Conservation (phyloP, 1,284 basidiomycete genomes). For the Microbotryum lychnidis-dioicae region DNA sequence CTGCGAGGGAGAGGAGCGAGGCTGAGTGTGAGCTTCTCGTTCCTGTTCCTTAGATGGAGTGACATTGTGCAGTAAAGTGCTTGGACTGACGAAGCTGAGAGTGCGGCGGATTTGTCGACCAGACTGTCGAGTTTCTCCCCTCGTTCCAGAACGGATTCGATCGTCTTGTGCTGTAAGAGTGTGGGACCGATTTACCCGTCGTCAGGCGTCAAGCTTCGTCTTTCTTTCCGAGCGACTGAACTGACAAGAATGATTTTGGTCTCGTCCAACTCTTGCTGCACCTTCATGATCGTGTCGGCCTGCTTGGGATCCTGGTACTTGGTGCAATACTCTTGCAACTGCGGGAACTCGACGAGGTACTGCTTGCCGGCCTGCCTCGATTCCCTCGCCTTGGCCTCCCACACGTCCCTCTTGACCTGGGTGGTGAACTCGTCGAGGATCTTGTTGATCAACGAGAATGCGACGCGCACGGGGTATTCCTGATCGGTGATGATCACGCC, state of each 20-base stretch:
- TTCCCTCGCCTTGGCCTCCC: conserved; percentile 51
- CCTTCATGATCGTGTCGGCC: conserved; percentile 97
- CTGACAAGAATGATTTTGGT: conserved; percentile 93
- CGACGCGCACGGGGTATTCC: conserved; percentile 93
- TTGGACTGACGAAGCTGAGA: conserved; percentile 51
- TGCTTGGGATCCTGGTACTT: conserved; percentile 98
- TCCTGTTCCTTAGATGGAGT: too few relatives aligned
- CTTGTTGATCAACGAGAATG: conserved; percentile 87
- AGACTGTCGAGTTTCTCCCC: conserved; percentile 97
- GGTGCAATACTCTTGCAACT: conserved; percentile 68
- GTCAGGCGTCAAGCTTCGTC: background rate
- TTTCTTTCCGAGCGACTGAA: conserved; percentile 14
- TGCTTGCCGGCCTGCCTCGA: conserved; percentile 25
- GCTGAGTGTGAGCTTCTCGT: too few relatives aligned
- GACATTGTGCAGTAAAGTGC: too few relatives aligned
- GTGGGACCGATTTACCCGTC: conserved; percentile 1
- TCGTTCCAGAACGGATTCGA: conserved; percentile 90
- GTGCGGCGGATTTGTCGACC: conserved; percentile 84
- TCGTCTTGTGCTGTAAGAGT: conserved; percentile 81
- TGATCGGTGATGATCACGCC: conserved; percentile 89
- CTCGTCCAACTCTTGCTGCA: conserved; percentile 97
- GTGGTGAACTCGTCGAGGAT: conserved; percentile 84
- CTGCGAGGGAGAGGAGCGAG: background rate
- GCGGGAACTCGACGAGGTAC: conserved; percentile 39
- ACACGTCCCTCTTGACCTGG: conserved; percentile 59